Conservation (phyloP, 1,139 yeast genomes). For the Blastobotrys indianensis region DNA sequence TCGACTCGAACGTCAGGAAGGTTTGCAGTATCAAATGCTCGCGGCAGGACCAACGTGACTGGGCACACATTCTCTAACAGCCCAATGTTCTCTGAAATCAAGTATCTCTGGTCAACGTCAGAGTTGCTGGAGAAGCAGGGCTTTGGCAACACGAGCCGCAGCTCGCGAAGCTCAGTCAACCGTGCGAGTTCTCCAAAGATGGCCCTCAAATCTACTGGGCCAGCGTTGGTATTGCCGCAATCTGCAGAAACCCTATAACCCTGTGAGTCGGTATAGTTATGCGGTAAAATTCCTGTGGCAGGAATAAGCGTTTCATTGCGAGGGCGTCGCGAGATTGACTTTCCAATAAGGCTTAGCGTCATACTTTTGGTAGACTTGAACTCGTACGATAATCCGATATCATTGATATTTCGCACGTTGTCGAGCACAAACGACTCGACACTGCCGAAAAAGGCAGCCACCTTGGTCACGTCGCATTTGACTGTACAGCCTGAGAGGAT, state of each 20-base stretch:
- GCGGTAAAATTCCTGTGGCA: too few relatives aligned
- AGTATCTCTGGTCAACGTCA: background rate
- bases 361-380: background rate
- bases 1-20: slow-evolving; percentile 5
- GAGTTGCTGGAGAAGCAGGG: too few relatives aligned
- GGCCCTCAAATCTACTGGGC: too few relatives aligned
- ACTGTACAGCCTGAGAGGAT: slow-evolving; percentile 12
- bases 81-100: slow-evolving; percentile 3
- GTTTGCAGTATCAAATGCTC: background rate
- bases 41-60: background rate
- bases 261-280: too few relatives aligned
- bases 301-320: too few relatives aligned
- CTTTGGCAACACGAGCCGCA: too few relatives aligned
- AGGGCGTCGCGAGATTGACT: too few relatives aligned
- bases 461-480: background rate
- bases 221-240: too few relatives aligned
- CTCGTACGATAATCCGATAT: background rate
- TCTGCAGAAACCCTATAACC: too few relatives aligned
- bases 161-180: too few relatives aligned
- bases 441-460: background rate
- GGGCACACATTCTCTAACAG: background rate
- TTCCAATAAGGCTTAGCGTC: too few relatives aligned
- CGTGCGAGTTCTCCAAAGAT: too few relatives aligned
- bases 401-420: slow-evolving; percentile 7
- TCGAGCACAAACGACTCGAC: slow-evolving; percentile 8